These are phyloP conservation scores for Tolypocladium paradoxum DNA, from an alignment of 2,329 filamentous ascomycete species.

Conservation along the genomic window DNA sequence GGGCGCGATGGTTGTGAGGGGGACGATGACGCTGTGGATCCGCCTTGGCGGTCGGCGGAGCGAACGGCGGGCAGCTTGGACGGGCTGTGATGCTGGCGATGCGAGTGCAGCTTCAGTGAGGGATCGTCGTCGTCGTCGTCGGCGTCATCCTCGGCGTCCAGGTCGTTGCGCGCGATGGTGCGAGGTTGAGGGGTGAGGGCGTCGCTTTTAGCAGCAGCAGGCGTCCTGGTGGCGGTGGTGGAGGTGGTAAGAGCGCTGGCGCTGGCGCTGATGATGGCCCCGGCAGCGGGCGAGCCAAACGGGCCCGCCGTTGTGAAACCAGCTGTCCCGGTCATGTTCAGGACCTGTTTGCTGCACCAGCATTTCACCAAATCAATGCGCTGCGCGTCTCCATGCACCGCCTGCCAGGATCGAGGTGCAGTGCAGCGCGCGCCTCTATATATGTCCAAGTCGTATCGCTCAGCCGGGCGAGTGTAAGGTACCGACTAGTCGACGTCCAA, in stretches of 20 bases:
- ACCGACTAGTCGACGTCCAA: not conserved
- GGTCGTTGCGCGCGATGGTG: not conserved
- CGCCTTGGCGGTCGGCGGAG: constrained; percentile 35
- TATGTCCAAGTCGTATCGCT: not conserved
- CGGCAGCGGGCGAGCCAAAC: constrained; percentile 6
- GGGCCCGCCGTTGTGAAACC: constrained; percentile 18
- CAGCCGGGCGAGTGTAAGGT: not conserved
- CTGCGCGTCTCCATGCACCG: not conserved
- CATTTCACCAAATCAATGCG: not conserved
- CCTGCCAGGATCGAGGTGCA: not conserved
- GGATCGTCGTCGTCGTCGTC: not conserved
- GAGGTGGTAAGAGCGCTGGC: constrained; percentile 3
- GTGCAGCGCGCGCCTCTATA: not conserved
- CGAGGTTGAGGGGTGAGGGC: not conserved
- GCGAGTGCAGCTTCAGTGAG: not conserved
- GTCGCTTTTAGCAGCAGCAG: not conserved
- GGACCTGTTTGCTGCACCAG: not conserved
- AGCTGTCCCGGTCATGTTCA: constrained; percentile 14
- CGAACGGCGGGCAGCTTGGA: constrained; percentile 32
- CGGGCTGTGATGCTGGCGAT: not conserved
- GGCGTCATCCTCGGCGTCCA: constrained; percentile 9
- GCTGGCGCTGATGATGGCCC: constrained; percentile 4
- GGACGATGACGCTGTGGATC: constrained; percentile 11
- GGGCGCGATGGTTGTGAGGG: constrained; percentile 5
- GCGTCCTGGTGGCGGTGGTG: constrained; percentile 3